phyloP scores from a whole-genome alignment of 805 yeast species.

The Huiozyma naganishii region DNA sequence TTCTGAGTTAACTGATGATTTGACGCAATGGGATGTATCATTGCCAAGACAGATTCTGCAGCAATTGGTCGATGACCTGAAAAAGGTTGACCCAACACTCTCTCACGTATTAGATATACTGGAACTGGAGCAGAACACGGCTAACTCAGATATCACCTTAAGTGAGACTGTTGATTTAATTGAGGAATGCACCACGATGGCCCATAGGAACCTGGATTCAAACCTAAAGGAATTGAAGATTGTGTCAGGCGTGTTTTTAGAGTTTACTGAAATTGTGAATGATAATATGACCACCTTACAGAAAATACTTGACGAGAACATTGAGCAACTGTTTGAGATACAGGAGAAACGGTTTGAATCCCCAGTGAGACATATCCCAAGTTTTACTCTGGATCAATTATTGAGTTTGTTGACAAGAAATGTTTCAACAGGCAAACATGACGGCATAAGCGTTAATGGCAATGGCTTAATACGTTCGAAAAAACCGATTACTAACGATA shows the following conservation, averaged over 20 bases:
- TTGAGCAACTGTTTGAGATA: conserved; percentile 28
- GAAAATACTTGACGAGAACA: conserved; percentile 30
- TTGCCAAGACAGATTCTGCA: neutral
- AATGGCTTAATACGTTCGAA: neutral
- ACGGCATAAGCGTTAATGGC: neutral
- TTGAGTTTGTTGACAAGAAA: conserved; percentile 20
- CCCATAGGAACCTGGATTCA: conserved; percentile 16
- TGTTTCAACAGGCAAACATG: conserved; percentile 7
- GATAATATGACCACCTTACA: conserved; percentile 34
- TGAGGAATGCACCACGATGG: conserved; percentile 16
- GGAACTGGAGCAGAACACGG: conserved; percentile 19
- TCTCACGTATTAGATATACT: conserved; percentile 28
- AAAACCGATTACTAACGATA: neutral
- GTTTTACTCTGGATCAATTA: conserved; percentile 28
- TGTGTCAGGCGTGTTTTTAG: conserved; percentile 31
- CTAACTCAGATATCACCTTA: conserved; percentile 5
- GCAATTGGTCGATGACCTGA: conserved; percentile 21
- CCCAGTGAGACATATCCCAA: conserved; percentile 32
- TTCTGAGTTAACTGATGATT: too few relatives aligned
- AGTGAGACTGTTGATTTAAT: conserved; percentile 21
- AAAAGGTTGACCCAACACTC: conserved; percentile 28
- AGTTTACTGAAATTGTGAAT: conserved; percentile 34
- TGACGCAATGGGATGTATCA: too few relatives aligned
- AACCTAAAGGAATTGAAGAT: conserved; percentile 22
- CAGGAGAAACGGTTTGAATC: conserved; percentile 32